phyloP scores from a whole-genome alignment of 2,329 filamentous ascomycete species.

The Myriosclerotinia curreyana region DNA sequence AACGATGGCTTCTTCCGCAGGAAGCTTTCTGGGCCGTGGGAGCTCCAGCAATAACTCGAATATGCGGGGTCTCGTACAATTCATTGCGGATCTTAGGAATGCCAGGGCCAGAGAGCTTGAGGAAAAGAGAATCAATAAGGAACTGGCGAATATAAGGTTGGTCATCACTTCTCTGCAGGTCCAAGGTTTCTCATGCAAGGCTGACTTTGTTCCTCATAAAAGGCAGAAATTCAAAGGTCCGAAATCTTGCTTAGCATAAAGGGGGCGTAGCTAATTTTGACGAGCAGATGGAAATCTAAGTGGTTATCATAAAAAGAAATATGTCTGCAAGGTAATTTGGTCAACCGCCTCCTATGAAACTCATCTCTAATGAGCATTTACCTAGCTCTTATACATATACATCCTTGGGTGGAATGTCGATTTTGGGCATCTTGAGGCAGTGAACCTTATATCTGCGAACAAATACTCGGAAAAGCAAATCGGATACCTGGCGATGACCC shows the following conservation, averaged over 20 bases:
- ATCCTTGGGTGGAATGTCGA: conserved; percentile 99
- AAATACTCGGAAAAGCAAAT: conserved; percentile 99
- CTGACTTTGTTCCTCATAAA: conserved; percentile 33
- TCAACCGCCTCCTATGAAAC: background rate
- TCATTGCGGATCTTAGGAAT: conserved; percentile 95
- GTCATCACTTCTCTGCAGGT: conserved; percentile 36
- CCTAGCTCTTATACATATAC: conserved; percentile 87
- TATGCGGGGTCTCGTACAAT: conserved; percentile 87
- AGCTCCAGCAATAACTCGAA: conserved; percentile 59
- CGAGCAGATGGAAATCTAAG: conserved; percentile 74
- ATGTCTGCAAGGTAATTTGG: conserved; percentile 81
- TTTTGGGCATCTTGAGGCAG: conserved; percentile 96
- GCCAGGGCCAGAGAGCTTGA: conserved; percentile 92
- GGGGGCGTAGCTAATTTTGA: conserved; percentile 26
- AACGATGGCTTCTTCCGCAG: conserved; percentile 39
- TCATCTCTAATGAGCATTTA: conserved; percentile 11
- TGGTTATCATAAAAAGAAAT: conserved; percentile 99
- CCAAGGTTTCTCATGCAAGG: conserved; percentile 19
- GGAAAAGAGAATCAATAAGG: conserved; percentile 99
- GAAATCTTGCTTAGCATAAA: background rate
- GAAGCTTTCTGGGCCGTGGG: conserved; percentile 64
- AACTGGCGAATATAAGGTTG: conserved; percentile 90
- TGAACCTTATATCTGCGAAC: conserved; percentile 92
- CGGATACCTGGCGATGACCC: conserved; percentile 92
- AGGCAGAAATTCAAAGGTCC: conserved; percentile 90